Evolutionary conservation across 495 filamentous ascomycete species (phyloP).

Genomic region (Jackrogersella multiformis): DNA sequence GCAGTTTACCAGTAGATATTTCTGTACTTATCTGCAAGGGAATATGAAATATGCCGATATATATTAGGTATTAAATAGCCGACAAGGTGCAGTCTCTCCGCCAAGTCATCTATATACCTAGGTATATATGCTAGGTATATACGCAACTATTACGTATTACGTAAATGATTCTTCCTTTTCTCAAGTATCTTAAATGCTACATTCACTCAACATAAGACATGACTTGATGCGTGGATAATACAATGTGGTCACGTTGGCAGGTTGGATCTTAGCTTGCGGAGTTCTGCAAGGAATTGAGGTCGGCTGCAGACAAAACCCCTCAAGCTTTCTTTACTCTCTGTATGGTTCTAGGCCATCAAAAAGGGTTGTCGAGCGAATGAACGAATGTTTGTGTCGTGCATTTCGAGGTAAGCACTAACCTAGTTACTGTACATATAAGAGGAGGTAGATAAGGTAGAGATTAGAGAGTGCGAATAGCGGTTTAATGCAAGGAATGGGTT

Average conservation of each 20-base stretch:
- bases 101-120: background rate
- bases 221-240: background rate
- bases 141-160: background rate
- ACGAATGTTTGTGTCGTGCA: slow-evolving; percentile 35
- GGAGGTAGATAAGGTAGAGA: no score
- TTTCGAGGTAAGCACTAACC: slow-evolving; percentile 41
- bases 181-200: slow-evolving; percentile 6
- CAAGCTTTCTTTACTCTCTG: slow-evolving; percentile 16
- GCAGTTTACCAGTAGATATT: background rate
- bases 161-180: background rate
- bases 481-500: no score
- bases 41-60: slow-evolving; percentile 20
- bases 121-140: background rate
- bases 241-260: background rate
- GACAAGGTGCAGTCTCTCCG: no score
- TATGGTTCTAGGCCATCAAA: slow-evolving; percentile 16
- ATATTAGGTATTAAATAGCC: slow-evolving; percentile 1
- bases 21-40: background rate
- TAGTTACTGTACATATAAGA: background rate
- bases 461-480: background rate
- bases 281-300: slow-evolving; percentile 39
- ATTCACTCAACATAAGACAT: slow-evolving; percentile 6
- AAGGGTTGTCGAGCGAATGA: slow-evolving; percentile 7
- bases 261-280: slow-evolving; percentile 31
- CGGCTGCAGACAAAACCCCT: slow-evolving; percentile 18